phyloP scores from a whole-genome alignment of 805 yeast genomes.

The Danielia reshetovae region DNA sequence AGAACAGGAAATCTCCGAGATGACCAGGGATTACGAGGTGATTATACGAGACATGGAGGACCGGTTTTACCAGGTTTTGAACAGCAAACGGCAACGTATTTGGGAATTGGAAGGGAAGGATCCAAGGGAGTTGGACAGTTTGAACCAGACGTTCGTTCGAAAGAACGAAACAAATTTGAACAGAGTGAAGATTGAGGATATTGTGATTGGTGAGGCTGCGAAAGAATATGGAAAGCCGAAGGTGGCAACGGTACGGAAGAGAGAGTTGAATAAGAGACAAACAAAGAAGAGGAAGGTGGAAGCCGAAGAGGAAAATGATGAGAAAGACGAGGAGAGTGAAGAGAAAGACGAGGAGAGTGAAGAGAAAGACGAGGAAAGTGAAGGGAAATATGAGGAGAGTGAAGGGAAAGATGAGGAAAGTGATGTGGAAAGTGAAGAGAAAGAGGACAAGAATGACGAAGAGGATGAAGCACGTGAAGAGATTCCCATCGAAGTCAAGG shows the following conservation, averaged over 20 bases:
- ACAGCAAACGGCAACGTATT: slow-evolving; percentile 11
- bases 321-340: neutral
- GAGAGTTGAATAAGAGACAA: neutral
- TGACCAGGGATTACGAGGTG: slow-evolving; percentile 11
- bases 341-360: neutral
- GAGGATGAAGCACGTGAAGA: neutral
- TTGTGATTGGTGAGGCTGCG: slow-evolving; percentile 8
- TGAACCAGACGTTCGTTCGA: slow-evolving; percentile 10
- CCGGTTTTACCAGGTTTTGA: slow-evolving; percentile 16
- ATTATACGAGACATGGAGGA: slow-evolving; percentile 15
- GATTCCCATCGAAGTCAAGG: neutral
- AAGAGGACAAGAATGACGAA: neutral
- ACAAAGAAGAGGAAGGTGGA: neutral
- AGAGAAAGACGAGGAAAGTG: neutral
- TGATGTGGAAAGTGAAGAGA: neutral
- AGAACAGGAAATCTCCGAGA: slow-evolving; percentile 11
- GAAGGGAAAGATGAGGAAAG: neutral
- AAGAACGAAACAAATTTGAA: slow-evolving; percentile 13
- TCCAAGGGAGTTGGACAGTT: slow-evolving; percentile 5
- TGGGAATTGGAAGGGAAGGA: slow-evolving; percentile 11
- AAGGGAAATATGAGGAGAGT: slow-evolving; percentile 1
- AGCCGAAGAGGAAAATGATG: neutral
- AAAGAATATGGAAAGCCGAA: slow-evolving; percentile 2
- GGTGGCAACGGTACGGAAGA: neutral
- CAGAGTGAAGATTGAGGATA: slow-evolving; percentile 14